phyloP scores from a whole-genome alignment of 2,329 filamentous ascomycete species.

The Nothophoma quercina region DNA sequence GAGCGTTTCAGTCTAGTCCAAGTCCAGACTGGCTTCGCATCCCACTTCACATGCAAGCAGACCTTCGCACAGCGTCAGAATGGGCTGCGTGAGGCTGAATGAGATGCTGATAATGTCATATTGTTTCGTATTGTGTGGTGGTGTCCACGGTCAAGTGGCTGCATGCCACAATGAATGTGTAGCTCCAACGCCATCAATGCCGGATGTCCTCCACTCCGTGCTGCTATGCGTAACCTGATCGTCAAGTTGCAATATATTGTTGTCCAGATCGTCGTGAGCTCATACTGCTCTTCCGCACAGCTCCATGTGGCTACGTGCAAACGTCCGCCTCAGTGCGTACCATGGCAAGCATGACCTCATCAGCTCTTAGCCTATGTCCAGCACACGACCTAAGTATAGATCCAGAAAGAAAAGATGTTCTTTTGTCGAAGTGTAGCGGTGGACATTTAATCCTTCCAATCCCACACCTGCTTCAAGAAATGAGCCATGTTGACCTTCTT shows the following conservation, averaged over 20 bases:
- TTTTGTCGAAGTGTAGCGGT: slow-evolving; percentile 9
- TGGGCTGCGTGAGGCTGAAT: neutral
- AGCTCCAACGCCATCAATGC: slow-evolving; percentile 45
- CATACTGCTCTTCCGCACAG: neutral
- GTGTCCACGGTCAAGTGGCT: slow-evolving; percentile 22
- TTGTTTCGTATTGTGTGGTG: slow-evolving; percentile 21
- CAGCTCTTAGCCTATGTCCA: slow-evolving; percentile 44
- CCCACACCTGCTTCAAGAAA: slow-evolving; percentile 95
- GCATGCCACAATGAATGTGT: slow-evolving; percentile 31
- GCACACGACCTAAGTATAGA: slow-evolving; percentile 43
- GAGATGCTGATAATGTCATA: neutral
- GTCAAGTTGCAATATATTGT: slow-evolving; percentile 9
- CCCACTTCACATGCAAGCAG: slow-evolving; percentile 9
- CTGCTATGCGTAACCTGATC: slow-evolving; percentile 11
- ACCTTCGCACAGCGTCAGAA: neutral
- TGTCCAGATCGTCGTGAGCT: slow-evolving; percentile 4
- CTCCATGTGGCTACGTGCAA: neutral
- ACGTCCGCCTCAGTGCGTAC: neutral
- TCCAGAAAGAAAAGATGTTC: slow-evolving; percentile 28
- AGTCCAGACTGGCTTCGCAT: neutral
- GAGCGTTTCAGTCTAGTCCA: slow-evolving; percentile 8
- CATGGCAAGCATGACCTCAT: slow-evolving; percentile 6
- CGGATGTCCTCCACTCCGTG: slow-evolving; percentile 19
- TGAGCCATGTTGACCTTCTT: slow-evolving; percentile 98
- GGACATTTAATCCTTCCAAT: slow-evolving; percentile 75